Percentiles rank a stretch among this genome's conserved stretches.
phyloP scores from a whole-genome alignment of 805 yeast genomes.

The Nakazawaea holstii region DNA sequence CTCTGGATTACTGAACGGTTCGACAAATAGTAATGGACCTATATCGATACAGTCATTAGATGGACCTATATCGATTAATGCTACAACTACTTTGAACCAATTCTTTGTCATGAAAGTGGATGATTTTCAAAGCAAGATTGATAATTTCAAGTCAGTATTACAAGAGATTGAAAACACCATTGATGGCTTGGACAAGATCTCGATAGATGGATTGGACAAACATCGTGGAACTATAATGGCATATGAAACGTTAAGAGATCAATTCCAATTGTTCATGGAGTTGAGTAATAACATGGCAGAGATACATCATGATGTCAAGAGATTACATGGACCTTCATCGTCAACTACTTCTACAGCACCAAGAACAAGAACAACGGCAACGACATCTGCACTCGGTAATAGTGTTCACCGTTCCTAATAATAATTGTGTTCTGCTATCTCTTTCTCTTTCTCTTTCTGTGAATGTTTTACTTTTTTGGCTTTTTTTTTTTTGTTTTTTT shows the following conservation, averaged over 20 bases:
- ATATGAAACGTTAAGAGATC: conserved; percentile 59
- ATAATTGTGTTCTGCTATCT: background rate
- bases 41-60: conserved; percentile 13
- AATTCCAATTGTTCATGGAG: conserved; percentile 68
- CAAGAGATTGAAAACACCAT: conserved; percentile 58
- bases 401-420: no score
- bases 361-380: no score
- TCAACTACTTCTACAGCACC: background rate
- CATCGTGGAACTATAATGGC: conserved; percentile 39
- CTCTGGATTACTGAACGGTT: conserved; percentile 21
- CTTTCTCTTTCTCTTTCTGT: background rate
- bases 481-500: background rate
- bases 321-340: conserved; percentile 9
- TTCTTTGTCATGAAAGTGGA: conserved; percentile 44
- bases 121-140: conserved; percentile 39
- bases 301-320: conserved; percentile 49
- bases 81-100: conserved; percentile 43
- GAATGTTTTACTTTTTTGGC: no score
- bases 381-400: no score
- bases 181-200: conserved; percentile 51
- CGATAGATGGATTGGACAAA: conserved; percentile 27
- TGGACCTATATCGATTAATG: conserved; percentile 26
- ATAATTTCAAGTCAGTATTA: conserved; percentile 40
- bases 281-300: conserved; percentile 70
- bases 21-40: conserved; percentile 27